Conservation (phyloP, 2,329 filamentous ascomycete genomes). For the Penicillium rolfsii region DNA sequence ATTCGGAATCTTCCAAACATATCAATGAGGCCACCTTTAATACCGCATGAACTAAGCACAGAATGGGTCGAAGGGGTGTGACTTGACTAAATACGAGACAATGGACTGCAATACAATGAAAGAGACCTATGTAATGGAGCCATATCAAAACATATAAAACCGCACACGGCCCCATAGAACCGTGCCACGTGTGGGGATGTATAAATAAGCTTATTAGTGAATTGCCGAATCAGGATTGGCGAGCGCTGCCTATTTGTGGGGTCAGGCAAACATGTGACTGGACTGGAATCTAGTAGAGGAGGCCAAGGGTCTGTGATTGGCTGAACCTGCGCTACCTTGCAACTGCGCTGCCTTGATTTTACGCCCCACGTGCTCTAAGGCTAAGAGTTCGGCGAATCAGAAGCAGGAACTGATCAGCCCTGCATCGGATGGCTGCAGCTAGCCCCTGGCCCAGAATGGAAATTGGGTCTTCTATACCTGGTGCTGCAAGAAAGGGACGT, state of each 20-base stretch:
- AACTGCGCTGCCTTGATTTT: not conserved
- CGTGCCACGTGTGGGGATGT: not conserved
- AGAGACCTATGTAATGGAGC: no score
- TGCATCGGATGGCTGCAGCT: not conserved
- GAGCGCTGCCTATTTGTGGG: not conserved
- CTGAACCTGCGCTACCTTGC: not conserved
- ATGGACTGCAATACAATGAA: not conserved
- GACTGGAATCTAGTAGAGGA: not conserved
- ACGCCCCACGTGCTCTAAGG: not conserved
- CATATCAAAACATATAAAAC: no score
- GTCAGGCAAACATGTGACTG: not conserved
- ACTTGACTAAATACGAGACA: not conserved
- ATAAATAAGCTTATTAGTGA: not conserved
- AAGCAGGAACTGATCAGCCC: not conserved
- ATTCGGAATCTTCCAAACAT: not conserved
- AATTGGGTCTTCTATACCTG: not conserved
- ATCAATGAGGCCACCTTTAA: not conserved
- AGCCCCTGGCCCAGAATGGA: not conserved
- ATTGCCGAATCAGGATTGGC: not conserved
- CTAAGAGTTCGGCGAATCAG: not conserved
- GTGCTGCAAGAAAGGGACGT: not conserved
- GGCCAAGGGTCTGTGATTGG: no score
- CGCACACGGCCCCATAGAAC: no score
- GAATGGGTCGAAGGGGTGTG: not conserved
- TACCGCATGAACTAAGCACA: not conserved